These are phyloP conservation scores for Raffaelea albimanens DNA, from an alignment of 2,329 filamentous ascomycete species.

Conservation along the genomic window DNA sequence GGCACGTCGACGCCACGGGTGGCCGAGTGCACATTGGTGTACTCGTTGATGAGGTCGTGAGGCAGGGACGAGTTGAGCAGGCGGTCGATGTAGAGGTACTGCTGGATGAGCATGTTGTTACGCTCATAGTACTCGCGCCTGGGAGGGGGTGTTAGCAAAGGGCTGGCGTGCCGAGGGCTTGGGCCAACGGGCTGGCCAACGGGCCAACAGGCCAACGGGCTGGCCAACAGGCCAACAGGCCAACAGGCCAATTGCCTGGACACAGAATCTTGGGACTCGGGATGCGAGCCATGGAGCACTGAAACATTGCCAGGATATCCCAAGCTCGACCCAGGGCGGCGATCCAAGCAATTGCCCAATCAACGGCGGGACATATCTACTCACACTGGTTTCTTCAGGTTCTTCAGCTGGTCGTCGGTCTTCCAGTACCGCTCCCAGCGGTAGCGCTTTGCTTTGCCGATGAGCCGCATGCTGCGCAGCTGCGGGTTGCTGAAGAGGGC, in stretches of 20 bases:
- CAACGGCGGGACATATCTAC: constrained; percentile 3
- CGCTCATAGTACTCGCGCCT: constrained; percentile 74
- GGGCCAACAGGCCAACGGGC: too few relatives aligned
- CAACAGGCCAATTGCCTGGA: too few relatives aligned
- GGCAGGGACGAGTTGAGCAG: constrained; percentile 88
- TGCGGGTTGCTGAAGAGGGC: constrained; percentile 56
- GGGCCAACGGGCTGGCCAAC: too few relatives aligned
- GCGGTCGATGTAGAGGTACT: constrained; percentile 89
- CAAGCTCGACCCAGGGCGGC: too few relatives aligned
- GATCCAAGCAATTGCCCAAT: neutral
- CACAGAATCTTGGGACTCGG: too few relatives aligned
- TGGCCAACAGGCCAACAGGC: too few relatives aligned
- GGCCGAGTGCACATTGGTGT: constrained; percentile 53
- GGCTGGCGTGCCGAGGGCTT: too few relatives aligned
- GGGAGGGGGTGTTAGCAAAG: neutral
- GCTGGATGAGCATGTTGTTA: constrained; percentile 78
- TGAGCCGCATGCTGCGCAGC: constrained; percentile 75
- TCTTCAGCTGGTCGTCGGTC: constrained; percentile 61
- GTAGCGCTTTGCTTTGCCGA: constrained; percentile 81
- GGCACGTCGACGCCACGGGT: constrained; percentile 52
- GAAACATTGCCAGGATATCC: too few relatives aligned
- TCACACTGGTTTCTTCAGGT: constrained; percentile 62
- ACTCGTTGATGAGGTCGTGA: constrained; percentile 85
- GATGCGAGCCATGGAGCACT: too few relatives aligned
- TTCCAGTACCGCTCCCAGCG: constrained; percentile 84